Evolutionary conservation across 495 filamentous ascomycete species (phyloP), one percentile per base, ranked within the genome.

Genomic region (Trichoderma orchidacearum): DNA sequence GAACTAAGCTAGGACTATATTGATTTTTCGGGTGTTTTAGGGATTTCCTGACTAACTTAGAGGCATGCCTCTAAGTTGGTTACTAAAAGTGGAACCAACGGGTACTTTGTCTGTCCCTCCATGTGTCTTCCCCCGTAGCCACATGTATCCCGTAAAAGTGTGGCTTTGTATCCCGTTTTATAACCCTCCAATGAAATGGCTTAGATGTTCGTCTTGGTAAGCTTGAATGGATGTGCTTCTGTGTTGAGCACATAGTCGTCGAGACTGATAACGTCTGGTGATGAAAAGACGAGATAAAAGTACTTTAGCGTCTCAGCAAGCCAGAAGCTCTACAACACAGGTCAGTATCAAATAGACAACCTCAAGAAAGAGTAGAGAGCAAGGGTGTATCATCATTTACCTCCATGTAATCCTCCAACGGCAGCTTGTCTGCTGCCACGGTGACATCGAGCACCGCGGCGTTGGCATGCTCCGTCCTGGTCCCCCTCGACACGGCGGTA

Each of bases 251-350:
- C 60, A 55, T 61, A 64, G 30, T 68, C 59, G 58, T 68, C 66
- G 63, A 91, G 68, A 67, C 76, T 85, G 28, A 89, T 68, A 41
- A 80, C 63, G 58, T 77, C 72, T 1, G 83, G 80, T 51, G 86
- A 81, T 30, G 77, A 81, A 60, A 87, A 92, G 41, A 90, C 77
- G 53, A 90, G 65, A 58, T 87, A 91, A 60, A 89, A 87, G 64
- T 91, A 90, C 60, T 90, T 92, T 56, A 87, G 64, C 9, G 85
- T 86, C 64, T 87, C 84, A 7, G 82, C 77, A 58, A 68, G 51
- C 63, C 74, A 77, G 62, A 76, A 56, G 15, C 54, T 56, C 54
- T 56, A 36, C 30, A 35, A 23, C 4, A 35, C 17, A 54, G 3
- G 30, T 54, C n/a, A 54, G 52, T 34, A n/a, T 21, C 11, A 12